Evolutionary conservation across 148 eudicot species (phyloP).

Genomic region (Fagopyrum tataricum): DNA sequence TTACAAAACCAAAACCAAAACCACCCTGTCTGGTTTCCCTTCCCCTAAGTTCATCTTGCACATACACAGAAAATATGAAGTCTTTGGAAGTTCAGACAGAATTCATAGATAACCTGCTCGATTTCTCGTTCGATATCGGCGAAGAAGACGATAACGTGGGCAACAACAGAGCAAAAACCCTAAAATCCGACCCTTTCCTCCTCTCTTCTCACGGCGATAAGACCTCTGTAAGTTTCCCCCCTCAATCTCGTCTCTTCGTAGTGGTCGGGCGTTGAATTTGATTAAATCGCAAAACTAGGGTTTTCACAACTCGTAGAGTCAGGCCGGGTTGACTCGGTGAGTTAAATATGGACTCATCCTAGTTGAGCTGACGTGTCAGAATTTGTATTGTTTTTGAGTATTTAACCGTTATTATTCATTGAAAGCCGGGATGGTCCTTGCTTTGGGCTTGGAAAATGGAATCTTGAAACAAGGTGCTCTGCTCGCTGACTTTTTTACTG

Average conservation of each 20-base stretch:
- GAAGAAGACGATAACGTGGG: constrained; percentile 28
- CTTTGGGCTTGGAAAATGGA: neutral
- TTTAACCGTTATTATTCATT: constrained; percentile 1
- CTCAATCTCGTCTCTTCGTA: neutral
- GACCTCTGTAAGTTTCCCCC: constrained; percentile 32
- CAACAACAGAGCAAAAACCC: constrained; percentile 13
- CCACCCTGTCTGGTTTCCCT: too few species aligned
- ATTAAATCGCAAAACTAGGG: neutral
- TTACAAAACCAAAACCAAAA: neutral
- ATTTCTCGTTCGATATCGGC: constrained; percentile 38
- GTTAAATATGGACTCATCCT: neutral
- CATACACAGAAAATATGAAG: constrained; percentile 19
- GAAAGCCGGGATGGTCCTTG: neutral
- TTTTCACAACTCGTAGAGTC: constrained; percentile 1
- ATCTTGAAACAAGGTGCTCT: neutral
- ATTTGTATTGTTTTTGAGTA: neutral
- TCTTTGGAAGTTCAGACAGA: constrained; percentile 20
- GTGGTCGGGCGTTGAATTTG: neutral
- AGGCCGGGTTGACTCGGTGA: constrained; percentile 11
- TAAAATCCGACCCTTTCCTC: constrained; percentile 20
- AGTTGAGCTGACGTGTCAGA: neutral
- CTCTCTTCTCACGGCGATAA: constrained; percentile 14
- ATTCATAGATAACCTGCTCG: constrained; percentile 38
- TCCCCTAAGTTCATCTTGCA: too few species aligned
- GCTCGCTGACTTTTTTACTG: constrained; percentile 2